Conservation (phyloP, 371 early-diverging fungal genomes). For the Funneliformis caledonium region DNA sequence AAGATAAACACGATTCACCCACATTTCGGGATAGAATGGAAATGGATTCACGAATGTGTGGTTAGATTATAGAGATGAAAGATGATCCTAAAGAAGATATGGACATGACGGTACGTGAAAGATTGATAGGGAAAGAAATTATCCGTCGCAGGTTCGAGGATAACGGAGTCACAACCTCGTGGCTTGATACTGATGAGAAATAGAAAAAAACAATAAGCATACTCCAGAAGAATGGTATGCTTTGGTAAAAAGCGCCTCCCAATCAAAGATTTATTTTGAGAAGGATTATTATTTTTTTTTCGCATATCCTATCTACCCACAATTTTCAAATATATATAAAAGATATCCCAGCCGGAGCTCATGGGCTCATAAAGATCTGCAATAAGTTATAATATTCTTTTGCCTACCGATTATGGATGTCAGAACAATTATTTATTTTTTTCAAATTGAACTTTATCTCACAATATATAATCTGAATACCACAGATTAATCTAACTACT, state of each 20-base stretch:
- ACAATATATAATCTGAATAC: no score
- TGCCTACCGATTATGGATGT: no score
- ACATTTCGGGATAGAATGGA: slow-evolving; percentile 1
- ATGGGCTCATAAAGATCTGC: no score
- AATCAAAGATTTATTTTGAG: no score
- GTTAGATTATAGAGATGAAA: not conserved
- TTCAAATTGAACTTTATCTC: no score
- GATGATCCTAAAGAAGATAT: slow-evolving; percentile 26
- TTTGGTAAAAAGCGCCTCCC: not conserved
- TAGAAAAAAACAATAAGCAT: slow-evolving; percentile 11
- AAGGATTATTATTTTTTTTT: no score
- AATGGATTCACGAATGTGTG: not conserved
- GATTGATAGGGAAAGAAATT: slow-evolving; percentile 30
- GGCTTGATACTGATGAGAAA: slow-evolving; percentile 26
- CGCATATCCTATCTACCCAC: no score
- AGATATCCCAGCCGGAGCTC: no score
- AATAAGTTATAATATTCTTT: no score
- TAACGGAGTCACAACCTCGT: not conserved
- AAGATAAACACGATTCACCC: not conserved
- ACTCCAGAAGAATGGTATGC: slow-evolving; percentile 25
- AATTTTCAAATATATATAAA: no score
- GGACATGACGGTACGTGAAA: slow-evolving; percentile 22
- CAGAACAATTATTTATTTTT: no score
- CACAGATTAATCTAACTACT: no score
- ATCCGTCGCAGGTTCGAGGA: not conserved